Evolutionary conservation across 164 flowering plant genomes (phyloP).

Genomic region (Santalum album): DNA sequence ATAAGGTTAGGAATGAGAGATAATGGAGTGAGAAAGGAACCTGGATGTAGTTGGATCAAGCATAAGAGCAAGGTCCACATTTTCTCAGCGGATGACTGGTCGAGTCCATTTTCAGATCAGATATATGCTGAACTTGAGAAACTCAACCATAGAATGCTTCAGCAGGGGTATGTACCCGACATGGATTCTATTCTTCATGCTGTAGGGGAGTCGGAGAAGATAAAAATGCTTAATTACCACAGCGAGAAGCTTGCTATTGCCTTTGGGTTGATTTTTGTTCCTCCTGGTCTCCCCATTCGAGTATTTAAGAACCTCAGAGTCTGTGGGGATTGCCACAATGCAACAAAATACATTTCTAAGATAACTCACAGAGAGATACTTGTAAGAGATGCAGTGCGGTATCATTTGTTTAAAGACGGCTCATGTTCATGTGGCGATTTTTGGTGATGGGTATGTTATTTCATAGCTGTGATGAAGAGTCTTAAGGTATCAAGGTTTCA

Average conservation of each 20-base stretch:
- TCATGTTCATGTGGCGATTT: conserved; percentile 86
- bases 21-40: conserved; percentile 59
- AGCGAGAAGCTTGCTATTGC: conserved; percentile 77
- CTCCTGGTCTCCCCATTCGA: conserved; percentile 41
- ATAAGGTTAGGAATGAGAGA: conserved; percentile 65
- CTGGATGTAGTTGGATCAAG: conserved; percentile 91
- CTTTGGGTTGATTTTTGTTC: conserved; percentile 56
- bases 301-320: conserved; percentile 60
- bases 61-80: conserved; percentile 56
- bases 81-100: conserved; percentile 73
- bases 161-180: conserved; percentile 54
- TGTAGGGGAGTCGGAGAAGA: conserved; percentile 50
- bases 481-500: not conserved
- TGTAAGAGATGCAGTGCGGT: conserved; percentile 66
- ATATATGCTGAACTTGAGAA: conserved; percentile 51
- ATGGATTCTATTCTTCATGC: conserved; percentile 46
- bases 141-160: conserved; percentile 34
- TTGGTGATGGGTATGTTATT: conserved; percentile 38
- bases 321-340: conserved; percentile 81
- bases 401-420: conserved; percentile 75
- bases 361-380: conserved; percentile 59
- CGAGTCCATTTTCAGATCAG: conserved; percentile 49
- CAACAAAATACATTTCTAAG: conserved; percentile 62
- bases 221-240: conserved; percentile 47
- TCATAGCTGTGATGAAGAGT: not conserved